A percentile compares a stretch with the other conserved stretches of the same genome.
These are phyloP conservation scores for Sungouiella blattae DNA, from an alignment of 805 yeast genomes.

Conservation along the genomic window DNA sequence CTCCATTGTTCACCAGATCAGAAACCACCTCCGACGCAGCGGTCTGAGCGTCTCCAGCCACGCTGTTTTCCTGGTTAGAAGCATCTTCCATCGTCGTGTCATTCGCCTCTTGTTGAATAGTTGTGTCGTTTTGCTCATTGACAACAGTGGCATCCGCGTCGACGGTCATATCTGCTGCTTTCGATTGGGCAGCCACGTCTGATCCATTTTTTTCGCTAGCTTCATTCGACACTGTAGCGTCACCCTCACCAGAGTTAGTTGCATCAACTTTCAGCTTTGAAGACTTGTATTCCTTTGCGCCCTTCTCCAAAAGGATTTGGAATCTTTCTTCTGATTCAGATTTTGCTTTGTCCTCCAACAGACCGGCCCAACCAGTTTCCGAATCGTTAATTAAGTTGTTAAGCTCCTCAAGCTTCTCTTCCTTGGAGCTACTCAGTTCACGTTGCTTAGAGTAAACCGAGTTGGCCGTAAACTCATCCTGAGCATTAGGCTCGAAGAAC, in stretches of 20 bases:
- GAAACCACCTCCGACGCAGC: neutral
- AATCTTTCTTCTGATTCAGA: conserved; percentile 27
- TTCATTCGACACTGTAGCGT: conserved; percentile 5
- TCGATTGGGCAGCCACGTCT: neutral
- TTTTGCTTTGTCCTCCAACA: conserved; percentile 38
- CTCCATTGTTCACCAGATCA: neutral
- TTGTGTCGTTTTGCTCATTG: conserved; percentile 46
- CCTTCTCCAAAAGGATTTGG: conserved; percentile 35
- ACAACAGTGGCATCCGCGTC: conserved; percentile 50
- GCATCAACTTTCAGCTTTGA: conserved; percentile 13
- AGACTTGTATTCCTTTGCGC: conserved; percentile 30
- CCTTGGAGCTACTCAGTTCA: conserved; percentile 21
- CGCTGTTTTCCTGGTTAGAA: conserved; percentile 20
- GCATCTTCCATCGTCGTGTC: conserved; percentile 46
- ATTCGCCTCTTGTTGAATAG: conserved; percentile 44
- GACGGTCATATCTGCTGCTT: conserved; percentile 14
- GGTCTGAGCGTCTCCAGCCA: neutral
- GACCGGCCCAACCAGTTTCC: conserved; percentile 51
- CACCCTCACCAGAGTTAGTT: conserved; percentile 6
- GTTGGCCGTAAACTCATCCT: conserved; percentile 72
- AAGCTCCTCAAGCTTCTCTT: conserved; percentile 32
- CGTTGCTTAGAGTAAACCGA: conserved; percentile 43
- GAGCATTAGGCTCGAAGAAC: conserved; percentile 74
- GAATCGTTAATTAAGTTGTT: conserved; percentile 46
- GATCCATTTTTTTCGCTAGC: conserved; percentile 11